Evolutionary conservation across 768 basidiomycete species (phyloP).

Genomic region (Boletus coccyginus): DNA sequence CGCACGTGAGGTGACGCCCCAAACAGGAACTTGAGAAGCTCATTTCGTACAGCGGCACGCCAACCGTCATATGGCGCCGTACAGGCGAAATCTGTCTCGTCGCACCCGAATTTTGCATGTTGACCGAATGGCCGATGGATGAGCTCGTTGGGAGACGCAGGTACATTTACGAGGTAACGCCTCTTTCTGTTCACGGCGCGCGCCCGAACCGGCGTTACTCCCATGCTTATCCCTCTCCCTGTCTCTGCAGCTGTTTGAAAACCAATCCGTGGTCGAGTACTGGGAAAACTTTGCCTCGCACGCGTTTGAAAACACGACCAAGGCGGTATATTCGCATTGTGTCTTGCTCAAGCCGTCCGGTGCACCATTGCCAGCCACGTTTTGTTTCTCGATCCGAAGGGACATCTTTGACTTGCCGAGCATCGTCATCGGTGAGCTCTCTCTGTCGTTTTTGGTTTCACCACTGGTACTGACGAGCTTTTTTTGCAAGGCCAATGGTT

Average conservation of each 20-base stretch:
- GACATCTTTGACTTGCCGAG: constrained; percentile 91
- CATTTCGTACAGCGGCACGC: constrained; percentile 95
- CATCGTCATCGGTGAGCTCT: constrained; percentile 82
- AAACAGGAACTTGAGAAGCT: constrained; percentile 91
- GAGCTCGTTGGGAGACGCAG: constrained; percentile 64
- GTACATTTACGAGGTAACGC: constrained; percentile 41
- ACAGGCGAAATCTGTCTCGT: constrained; percentile 98
- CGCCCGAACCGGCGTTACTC: constrained; percentile 5
- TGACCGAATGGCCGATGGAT: constrained; percentile 87
- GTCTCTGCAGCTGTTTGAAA: constrained; percentile 75
- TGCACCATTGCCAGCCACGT: constrained; percentile 84
- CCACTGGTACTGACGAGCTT: background rate
- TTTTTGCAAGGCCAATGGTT: constrained; percentile 76
- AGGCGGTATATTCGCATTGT: constrained; percentile 91
- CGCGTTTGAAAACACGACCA: constrained; percentile 96
- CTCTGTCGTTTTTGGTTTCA: background rate
- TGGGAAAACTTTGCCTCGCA: constrained; percentile 97
- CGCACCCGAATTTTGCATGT: constrained; percentile 92
- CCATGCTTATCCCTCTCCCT: background rate
- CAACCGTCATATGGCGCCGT: constrained; percentile 95
- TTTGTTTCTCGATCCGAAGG: constrained; percentile 93
- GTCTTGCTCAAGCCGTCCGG: constrained; percentile 84
- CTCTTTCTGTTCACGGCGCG: constrained; percentile 19
- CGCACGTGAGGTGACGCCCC: constrained; percentile 1
- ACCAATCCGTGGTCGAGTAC: constrained; percentile 91